Conservation (phyloP, 305 asterid genomes). For the Salvia sclarea region DNA sequence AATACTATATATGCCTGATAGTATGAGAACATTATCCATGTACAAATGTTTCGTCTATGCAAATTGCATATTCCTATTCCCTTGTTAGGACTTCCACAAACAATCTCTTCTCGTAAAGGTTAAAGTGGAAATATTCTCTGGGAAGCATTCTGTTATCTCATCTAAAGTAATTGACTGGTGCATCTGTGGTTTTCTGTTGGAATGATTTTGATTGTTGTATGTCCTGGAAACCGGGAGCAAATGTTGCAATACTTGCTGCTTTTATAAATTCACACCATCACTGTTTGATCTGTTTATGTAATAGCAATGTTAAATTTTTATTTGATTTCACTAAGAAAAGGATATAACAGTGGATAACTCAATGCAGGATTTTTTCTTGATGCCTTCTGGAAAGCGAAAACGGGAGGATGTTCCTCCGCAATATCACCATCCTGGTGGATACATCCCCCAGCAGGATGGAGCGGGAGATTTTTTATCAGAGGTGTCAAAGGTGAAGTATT, state of each 20-base stretch:
- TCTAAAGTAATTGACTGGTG: conserved; percentile 11
- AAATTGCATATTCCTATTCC: neutral
- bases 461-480: conserved; percentile 61
- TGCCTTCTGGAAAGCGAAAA: conserved; percentile 68
- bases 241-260: neutral
- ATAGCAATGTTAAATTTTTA: neutral
- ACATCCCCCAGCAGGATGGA: conserved; percentile 97
- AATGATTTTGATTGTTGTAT: neutral
- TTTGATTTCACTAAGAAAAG: neutral
- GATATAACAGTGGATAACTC: conserved; percentile 19
- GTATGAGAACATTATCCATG: neutral
- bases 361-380: conserved; percentile 74
- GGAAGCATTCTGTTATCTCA: neutral
- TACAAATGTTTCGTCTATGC: neutral
- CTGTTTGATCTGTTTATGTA: conserved; percentile 5
- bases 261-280: neutral
- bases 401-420: conserved; percentile 75
- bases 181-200: neutral
- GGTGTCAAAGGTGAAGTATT: conserved; percentile 48
- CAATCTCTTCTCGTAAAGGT: neutral
- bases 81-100: neutral
- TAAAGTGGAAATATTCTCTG: neutral
- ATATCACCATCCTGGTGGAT: conserved; percentile 64
- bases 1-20: neutral
- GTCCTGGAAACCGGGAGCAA: neutral